Evolutionary conservation across 768 basidiomycete species (phyloP), one percentile per base, ranked within the genome.

Genomic region (Naganishia randhawae): DNA sequence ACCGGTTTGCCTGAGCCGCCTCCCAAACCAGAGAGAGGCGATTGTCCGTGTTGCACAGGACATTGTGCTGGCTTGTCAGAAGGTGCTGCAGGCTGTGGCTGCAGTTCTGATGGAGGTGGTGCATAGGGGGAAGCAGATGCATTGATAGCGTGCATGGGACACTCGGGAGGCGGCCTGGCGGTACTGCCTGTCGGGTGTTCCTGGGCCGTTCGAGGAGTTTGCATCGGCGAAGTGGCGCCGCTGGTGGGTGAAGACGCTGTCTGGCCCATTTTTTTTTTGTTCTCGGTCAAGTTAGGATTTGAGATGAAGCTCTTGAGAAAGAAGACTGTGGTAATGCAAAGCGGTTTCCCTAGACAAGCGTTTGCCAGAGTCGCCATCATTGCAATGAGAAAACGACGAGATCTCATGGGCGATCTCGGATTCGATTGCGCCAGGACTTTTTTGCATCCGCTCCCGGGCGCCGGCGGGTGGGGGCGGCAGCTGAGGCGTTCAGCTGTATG

Each of bases 1-100:
- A 17, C 42, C 29, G 42, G 22, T 10, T 48, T 52, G 64, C 29
- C 17, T 1, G n/a, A 19, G 10, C 37, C 57, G 37, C 57, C 57
- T 39, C 57, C 57, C 6, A 61, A 14, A 39, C 57, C 57, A 25
- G 57, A 61, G 25, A 61, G 57, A 61, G 57, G 57, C 22, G 57
- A 61, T 42, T 61, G 35, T 13, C 73, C 74, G 67, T 82, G 81
- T 65, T 76, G 70, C 52, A 83, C 76, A 22, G 82, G 82, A 70
- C 82, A 83, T 73, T 78, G 73, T 0, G 81, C 79, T 9, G 73
- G 70, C 35, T 54, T n/a, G 16, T 69, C 54, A 32, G 71, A 63
- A 5, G 71, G 63, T 17, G 70, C 35, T 65, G 68, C 31, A 17
- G 70, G 68, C 14, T 33, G 22, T 1, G 61, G 52, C n/a, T 37